These are phyloP conservation scores for Acer yangbiense DNA, from an alignment of 345 rosid species.

Conservation along the genomic window DNA sequence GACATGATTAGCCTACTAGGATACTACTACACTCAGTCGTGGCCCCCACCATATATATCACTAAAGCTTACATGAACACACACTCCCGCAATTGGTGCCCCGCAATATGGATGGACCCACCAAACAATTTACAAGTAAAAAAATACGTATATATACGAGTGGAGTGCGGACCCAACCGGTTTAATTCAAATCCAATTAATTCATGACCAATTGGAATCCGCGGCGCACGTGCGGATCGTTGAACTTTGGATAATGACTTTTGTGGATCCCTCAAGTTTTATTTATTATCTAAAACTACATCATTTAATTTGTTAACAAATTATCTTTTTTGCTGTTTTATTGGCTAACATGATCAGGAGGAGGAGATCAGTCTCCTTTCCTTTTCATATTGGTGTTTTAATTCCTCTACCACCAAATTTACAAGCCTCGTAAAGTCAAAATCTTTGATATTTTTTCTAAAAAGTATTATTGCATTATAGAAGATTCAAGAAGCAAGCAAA, in stretches of 20 bases:
- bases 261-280: neutral
- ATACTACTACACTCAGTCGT: neutral
- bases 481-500: no score
- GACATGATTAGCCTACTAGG: constrained; percentile 28
- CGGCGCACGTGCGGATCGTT: constrained; percentile 30
- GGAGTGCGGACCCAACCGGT: constrained; percentile 20
- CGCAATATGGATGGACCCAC: neutral
- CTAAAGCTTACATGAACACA: neutral
- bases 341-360: neutral
- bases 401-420: neutral
- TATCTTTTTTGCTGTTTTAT: neutral
- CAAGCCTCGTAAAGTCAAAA: neutral
- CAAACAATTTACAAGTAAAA: no score
- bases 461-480: no score
- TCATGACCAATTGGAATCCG: constrained; percentile 26
- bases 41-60: neutral
- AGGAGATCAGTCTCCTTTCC: neutral
- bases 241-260: constrained; percentile 11
- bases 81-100: constrained; percentile 33
- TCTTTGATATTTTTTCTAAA: neutral
- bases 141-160: no score
- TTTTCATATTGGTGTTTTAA: constrained; percentile 2
- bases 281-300: neutral
- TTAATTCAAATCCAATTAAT: constrained; percentile 24
- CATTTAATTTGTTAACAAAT: neutral